Evolutionary conservation across 352 stramenopile genomes (phyloP).

Genomic region (Thraustochytrium striatum): DNA sequence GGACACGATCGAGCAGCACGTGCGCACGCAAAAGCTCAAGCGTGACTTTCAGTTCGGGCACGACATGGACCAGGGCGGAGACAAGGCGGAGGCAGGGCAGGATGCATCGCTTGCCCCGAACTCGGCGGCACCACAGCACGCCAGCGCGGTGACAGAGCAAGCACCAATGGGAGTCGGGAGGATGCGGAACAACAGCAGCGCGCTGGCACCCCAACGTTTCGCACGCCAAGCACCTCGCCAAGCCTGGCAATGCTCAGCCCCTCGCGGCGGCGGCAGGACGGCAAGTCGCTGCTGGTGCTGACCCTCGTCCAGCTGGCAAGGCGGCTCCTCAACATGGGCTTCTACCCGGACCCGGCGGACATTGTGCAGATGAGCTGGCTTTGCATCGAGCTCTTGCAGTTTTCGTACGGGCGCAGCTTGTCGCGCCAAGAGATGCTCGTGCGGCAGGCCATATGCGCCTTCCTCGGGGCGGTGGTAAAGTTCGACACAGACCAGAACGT

Average conservation of each 20-base stretch:
- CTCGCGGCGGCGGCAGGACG: neutral
- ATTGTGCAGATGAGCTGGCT: conserved; percentile 7
- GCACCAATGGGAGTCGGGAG: neutral
- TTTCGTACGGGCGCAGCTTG: neutral
- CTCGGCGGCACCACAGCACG: no score
- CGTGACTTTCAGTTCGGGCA: neutral
- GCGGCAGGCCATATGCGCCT: conserved; percentile 15
- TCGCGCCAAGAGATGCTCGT: conserved; percentile 1
- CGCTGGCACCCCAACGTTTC: neutral
- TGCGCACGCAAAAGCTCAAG: neutral
- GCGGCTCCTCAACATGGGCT: conserved; percentile 15
- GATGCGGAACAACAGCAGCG: neutral
- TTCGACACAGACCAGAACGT: conserved; percentile 36
- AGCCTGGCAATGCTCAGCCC: no score
- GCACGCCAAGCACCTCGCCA: neutral
- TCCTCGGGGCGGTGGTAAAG: neutral
- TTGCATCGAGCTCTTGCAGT: neutral
- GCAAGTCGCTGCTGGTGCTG: neutral
- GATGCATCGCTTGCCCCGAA: neutral
- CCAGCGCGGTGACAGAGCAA: neutral
- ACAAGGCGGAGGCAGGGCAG: neutral
- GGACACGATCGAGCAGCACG: neutral
- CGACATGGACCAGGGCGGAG: neutral
- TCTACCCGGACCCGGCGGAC: neutral
- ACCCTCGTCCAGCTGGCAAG: neutral